Percentiles rank a stretch among this genome's conserved stretches.
phyloP scores from a whole-genome alignment of 257 asterid genomes.

The Ocimum tenuiflorum region DNA sequence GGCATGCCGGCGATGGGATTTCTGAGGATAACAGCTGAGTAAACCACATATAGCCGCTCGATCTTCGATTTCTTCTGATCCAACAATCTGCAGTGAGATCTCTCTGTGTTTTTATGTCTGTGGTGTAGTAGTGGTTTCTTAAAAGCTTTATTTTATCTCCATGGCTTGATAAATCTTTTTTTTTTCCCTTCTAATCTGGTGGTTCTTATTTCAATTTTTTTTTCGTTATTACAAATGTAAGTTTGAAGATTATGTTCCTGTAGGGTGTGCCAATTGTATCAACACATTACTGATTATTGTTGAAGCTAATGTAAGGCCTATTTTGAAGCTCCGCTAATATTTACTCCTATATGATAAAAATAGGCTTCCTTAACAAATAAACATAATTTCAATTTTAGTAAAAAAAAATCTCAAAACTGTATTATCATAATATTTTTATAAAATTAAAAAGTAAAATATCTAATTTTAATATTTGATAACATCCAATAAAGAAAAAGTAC shows the following conservation, averaged over 20 bases:
- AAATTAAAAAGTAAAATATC: no score
- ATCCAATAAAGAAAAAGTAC: no score
- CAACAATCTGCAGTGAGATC: constrained; percentile 24
- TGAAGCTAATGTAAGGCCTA: constrained; percentile 11
- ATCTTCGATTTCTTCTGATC: constrained; percentile 20
- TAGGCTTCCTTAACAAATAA: no score
- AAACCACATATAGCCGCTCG: constrained; percentile 31
- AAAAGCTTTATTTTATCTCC: no score
- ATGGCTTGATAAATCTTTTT: no score
- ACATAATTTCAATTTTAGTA: no score
- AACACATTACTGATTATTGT: constrained; percentile 18
- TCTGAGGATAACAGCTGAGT: constrained; percentile 55
- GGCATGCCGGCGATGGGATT: constrained; percentile 64
- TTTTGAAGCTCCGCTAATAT: no score
- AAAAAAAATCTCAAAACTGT: no score
- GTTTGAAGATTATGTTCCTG: not conserved
- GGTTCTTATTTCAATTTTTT: not conserved
- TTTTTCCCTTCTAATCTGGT: not conserved
- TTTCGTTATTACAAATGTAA: not conserved
- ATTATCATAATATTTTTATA: no score
- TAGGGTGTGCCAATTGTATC: constrained; percentile 29
- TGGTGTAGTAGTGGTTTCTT: constrained; percentile 20
- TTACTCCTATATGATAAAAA: no score
- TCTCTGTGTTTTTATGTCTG: constrained; percentile 26
- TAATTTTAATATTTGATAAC: no score